Base-by-base conservation (phyloP, 2,329 filamentous ascomycete species). In the Botrytis medusae region DNA sequence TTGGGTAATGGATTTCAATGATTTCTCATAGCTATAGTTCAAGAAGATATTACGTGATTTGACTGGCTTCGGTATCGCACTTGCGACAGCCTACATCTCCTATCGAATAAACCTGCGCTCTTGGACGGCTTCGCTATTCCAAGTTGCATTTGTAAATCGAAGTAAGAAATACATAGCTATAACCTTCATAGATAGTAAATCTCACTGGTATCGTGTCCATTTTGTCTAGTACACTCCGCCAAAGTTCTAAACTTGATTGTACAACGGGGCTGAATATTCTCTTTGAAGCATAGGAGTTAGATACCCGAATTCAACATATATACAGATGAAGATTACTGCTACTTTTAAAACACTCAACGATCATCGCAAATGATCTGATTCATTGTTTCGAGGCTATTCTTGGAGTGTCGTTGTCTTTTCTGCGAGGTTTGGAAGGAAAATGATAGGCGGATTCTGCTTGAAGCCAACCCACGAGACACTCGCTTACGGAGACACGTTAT, bases 91-190 rank as follows among this genome's bases (percentile, higher is more conserved):
- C 6, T 54, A 29, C 51, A 18, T 54, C 12, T 3, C 12, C 2
- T 29, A 54, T 29, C 22, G 10, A 25, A 32, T 10, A 25, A 34
- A 16, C 20, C 16, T 25, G 29, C 5, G 18, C 5, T 25, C 4
- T 34, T 14, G 5, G 22, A 34, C 10, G 42, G 14, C 10, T 1
- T 48, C 20, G 20, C 32, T 65, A 25, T 12, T 25, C 48, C 42
- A 46, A 5, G 8, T 25, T 48, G 5, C 1, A 54, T 18, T 16
- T 18, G 2, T 2, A 4, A 18, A 7, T 18, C 0, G 2, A 1
- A 54, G 6, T 18, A 6, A 29, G 25, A 16, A 16, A 18, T 54
- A n/a, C 2, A 0, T 29, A 54, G 51, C 14, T 18, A 18, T 0
- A 29, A 16, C 25, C 12, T 29, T 1, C 14, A 29, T 1, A 18